A percentile compares a stretch with the other conserved stretches of the same genome.
phyloP scores from a whole-genome alignment of 176 grass and related monocot genomes.

The Otatea glauca region DNA sequence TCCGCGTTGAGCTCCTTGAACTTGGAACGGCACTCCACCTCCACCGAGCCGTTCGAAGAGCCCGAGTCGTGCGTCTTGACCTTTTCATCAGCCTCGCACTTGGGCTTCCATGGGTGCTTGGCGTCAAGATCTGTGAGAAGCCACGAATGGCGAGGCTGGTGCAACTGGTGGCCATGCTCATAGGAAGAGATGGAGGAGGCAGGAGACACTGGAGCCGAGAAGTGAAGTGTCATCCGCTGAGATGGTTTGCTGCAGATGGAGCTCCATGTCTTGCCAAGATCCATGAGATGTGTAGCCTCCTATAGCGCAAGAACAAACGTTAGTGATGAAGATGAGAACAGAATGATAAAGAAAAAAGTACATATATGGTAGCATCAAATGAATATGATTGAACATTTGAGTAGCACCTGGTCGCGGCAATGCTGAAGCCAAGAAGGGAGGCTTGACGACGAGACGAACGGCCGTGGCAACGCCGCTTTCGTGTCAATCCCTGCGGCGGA shows the following conservation, averaged over 20 bases:
- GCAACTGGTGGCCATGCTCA: slow-evolving; percentile 35
- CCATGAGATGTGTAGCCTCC: slow-evolving; percentile 50
- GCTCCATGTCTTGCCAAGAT: slow-evolving; percentile 68
- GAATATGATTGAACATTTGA: slow-evolving; percentile 13
- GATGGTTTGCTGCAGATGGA: slow-evolving; percentile 52
- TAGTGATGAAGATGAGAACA: not conserved
- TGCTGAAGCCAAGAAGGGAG: slow-evolving; percentile 87
- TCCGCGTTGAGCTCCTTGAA: slow-evolving; percentile 95
- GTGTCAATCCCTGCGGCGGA: slow-evolving; percentile 48
- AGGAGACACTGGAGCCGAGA: slow-evolving; percentile 55
- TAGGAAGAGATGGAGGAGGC: slow-evolving; percentile 63
- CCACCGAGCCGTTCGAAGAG: slow-evolving; percentile 60
- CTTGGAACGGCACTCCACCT: slow-evolving; percentile 66
- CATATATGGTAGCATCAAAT: not conserved
- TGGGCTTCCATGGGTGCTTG: slow-evolving; percentile 61
- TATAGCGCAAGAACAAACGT: not conserved
- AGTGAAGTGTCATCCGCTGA: slow-evolving; percentile 56
- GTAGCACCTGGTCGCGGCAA: slow-evolving; percentile 62
- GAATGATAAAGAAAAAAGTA: not conserved
- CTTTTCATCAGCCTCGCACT: slow-evolving; percentile 34
- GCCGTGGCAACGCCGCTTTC: slow-evolving; percentile 40
- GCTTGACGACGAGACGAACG: slow-evolving; percentile 54
- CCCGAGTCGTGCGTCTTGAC: slow-evolving; percentile 48
- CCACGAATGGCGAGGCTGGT: slow-evolving; percentile 50
- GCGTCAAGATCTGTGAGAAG: slow-evolving; percentile 42